Evolutionary conservation across 495 filamentous ascomycete genomes (phyloP), one percentile per base, ranked within the genome.

Genomic region (Annulohypoxylon bovei): DNA sequence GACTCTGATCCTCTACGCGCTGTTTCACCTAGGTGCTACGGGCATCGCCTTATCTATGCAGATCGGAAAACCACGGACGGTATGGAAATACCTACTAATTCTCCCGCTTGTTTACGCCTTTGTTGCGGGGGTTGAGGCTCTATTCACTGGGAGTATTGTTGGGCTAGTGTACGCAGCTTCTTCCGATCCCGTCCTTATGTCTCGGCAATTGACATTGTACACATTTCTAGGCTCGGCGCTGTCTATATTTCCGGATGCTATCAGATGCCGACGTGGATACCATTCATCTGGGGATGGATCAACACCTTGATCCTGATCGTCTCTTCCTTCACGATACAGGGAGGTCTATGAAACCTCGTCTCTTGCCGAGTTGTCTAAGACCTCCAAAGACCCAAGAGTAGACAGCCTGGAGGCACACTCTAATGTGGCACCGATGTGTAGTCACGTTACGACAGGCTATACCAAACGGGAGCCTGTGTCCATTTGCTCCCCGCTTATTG

Each of bases 241-340:
- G 88, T 95, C 46, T 99, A 98, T 74, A 88, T 91, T 68, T 88
- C 93, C 14, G 95, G 94, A 30, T 92, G 89, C 78, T 97, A 97
- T 75, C 81, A 88, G 67, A 97, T 98, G 95, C 96, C 93, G 56
- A 98, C 95, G 1, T 99, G 96, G 95, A 91, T 97, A 40, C 95
- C 95, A 12, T 93, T 97, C 74, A 85, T 96, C 54, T 99, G 95
- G 95, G 91, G 90, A n/a, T 84, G 92, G 70, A 90, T 97, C 76
- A 97, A 94, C 74, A 88, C 96, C 1, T 77, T 98, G 58, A 87
- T 97, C n/a, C 78, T 99, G 42, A 91, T 98, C 56, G 78, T 98
- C 42, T 95, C 94, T 3, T 97, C 94, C 12, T 99, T 97, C 78
- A 92, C 94, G 8, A 94, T 97, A 64, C 93, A 96, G 73, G 95